These are phyloP conservation scores for Podaxis sp. DNA, from an alignment of 768 basidiomycete genomes.

Conservation along the genomic window DNA sequence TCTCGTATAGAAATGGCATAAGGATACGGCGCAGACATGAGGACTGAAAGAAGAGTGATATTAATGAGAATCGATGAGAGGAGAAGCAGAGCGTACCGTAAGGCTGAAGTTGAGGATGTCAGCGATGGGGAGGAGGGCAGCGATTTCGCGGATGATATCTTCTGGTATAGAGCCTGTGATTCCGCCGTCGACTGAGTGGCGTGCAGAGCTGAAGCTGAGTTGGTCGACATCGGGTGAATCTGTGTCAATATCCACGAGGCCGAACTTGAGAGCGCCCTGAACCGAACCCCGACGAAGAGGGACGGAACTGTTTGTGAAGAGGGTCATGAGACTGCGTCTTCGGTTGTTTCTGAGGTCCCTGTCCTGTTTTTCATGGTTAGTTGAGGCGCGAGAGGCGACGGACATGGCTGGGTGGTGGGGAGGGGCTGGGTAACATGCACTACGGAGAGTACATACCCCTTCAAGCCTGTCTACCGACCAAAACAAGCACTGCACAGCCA, in stretches of 20 bases:
- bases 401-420: conserved; percentile 2
- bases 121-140: conserved; percentile 30
- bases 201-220: neutral
- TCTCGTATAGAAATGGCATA: conserved; percentile 42
- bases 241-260: conserved; percentile 21
- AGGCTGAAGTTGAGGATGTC: conserved; percentile 44
- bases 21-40: conserved; percentile 30
- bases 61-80: conserved; percentile 13
- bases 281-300: conserved; percentile 27
- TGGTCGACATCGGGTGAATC: conserved; percentile 3
- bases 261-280: conserved; percentile 20
- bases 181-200: neutral
- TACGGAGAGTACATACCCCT: conserved; percentile 13
- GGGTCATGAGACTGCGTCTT: conserved; percentile 33
- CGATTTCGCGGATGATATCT: conserved; percentile 41
- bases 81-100: conserved; percentile 31
- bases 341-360: conserved; percentile 15
- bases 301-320: conserved; percentile 31
- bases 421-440: conserved; percentile 11
- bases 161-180: conserved; percentile 33
- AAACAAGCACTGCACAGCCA: conserved; percentile 10
- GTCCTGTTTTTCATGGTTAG: neutral
- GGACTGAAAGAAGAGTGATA: conserved; percentile 24
- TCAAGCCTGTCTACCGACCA: conserved; percentile 9
- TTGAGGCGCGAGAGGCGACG: neutral